phyloP scores from a whole-genome alignment of 805 yeast species.

The Teunomyces funiuensis region DNA sequence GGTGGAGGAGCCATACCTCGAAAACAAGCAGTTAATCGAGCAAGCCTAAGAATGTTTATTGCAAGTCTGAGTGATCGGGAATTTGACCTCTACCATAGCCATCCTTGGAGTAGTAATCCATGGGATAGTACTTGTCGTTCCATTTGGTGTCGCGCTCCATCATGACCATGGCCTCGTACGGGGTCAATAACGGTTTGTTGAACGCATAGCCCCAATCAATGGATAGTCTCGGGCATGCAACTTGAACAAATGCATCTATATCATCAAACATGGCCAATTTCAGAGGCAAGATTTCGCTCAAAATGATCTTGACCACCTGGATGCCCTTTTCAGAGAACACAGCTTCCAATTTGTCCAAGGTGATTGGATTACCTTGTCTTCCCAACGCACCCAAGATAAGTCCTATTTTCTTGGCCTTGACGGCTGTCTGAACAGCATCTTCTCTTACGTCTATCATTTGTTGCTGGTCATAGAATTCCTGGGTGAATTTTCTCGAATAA shows the following conservation, averaged over 20 bases:
- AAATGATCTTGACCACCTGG: constrained; percentile 73
- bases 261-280: constrained; percentile 90
- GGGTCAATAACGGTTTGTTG: constrained; percentile 85
- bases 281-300: constrained; percentile 91
- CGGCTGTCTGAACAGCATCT: constrained; percentile 69
- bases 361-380: constrained; percentile 86
- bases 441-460: constrained; percentile 74
- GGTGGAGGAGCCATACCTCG: constrained; percentile 44
- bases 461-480: constrained; percentile 83
- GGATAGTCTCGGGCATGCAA: constrained; percentile 93
- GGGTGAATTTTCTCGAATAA: constrained; percentile 84
- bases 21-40: constrained; percentile 11
- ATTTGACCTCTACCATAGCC: constrained; percentile 84
- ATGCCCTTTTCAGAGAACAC: constrained; percentile 55
- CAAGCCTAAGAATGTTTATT: not conserved
- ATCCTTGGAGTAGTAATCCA: constrained; percentile 89
- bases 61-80: constrained; percentile 3
- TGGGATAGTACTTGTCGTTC: constrained; percentile 71
- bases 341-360: constrained; percentile 65
- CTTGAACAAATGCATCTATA: constrained; percentile 93
- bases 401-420: constrained; percentile 65
- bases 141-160: constrained; percentile 70
- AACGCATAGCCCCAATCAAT: constrained; percentile 99
- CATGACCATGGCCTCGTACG: constrained; percentile 94
- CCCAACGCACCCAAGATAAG: constrained; percentile 91